A percentile compares a stretch with the other conserved stretches of the same genome.
Evolutionary conservation across 352 stramenopile species (phyloP).

Genomic region (Globisporangium alternatum): DNA sequence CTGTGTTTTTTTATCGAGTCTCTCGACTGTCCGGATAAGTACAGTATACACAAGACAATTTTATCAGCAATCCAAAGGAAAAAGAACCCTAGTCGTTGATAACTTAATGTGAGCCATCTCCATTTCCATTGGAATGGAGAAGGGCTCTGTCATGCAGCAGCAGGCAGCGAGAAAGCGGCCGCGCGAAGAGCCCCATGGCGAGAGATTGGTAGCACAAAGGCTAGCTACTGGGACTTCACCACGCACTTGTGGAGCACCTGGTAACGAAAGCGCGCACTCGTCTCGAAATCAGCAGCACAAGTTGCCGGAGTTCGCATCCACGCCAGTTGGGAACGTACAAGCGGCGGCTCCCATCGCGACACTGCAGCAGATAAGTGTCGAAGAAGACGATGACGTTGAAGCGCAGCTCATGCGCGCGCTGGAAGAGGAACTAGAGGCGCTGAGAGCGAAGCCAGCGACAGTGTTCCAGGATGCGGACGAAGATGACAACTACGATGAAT

Average conservation of each 20-base stretch:
- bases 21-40: not conserved
- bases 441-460: too few species aligned
- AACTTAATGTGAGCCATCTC: too few species aligned
- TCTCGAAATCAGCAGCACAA: not conserved
- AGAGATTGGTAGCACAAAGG: not conserved
- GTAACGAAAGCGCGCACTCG: not conserved
- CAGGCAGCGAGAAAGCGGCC: slow-evolving; percentile 1
- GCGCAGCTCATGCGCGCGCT: slow-evolving; percentile 14
- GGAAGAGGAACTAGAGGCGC: slow-evolving; percentile 14
- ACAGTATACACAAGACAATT: too few species aligned
- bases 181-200: not conserved
- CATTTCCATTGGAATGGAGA: not conserved
- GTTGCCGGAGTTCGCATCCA: not conserved
- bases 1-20: too few species aligned
- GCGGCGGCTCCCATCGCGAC: too few species aligned
- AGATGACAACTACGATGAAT: slow-evolving; percentile 31
- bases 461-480: slow-evolving; percentile 20
- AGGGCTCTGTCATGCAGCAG: not conserved
- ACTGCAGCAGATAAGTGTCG: not conserved
- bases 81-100: too few species aligned
- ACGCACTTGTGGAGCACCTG: too few species aligned
- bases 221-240: too few species aligned
- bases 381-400: slow-evolving; percentile 4
- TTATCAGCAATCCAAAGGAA: too few species aligned
- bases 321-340: not conserved